Base-by-base conservation (phyloP, 176 grass and related monocot genomes). In the Puccinellia tenuiflora region DNA sequence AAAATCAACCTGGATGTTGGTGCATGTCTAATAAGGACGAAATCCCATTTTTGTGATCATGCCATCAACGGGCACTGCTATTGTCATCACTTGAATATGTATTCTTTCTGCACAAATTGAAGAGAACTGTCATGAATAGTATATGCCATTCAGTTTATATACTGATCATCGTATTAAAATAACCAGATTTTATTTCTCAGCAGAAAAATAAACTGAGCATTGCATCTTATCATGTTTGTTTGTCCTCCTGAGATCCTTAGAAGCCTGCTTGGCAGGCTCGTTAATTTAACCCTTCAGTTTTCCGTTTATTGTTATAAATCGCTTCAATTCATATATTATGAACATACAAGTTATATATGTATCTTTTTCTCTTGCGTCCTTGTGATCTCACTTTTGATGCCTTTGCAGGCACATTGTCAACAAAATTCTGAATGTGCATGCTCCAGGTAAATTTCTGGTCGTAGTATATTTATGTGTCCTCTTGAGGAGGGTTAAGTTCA, bases 341-440 rank as follows among this genome's bases (percentile, higher is more conserved):
- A 35, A 18, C 8, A 37, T 70, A 60, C 59, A 15, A 8, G 14
- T 9, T 79, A 61, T 57, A 47, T 42, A 35, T 15, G 3, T 12
- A 54, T n/a, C 1, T 52, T 81, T 24, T 62, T 30, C 33, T 46
- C 8, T 5, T 45, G 38, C 24, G 66, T 67, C 22, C 29, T 39
- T 50, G 37, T 65, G 47, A 67, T 73, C 56, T 86, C 29, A 75
- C 39, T 54, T 69, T 37, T 60, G 47, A 61, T 89, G 57, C 9
- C 67, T 78, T 80, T 93, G 57, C 91, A 98, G 96, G 96, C 93
- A 99, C 80, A 89, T 93, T 76, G 71, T 90, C 57, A 99, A 96
- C 88, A 95, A 90, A 88, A 90, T 99, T 75, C 76, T 99, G 38
- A 98, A 95, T 65, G 21, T 84, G 21, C 96, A 96, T 79, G 91